phyloP scores from a whole-genome alignment of 2,329 filamentous ascomycete genomes.

The Paecilomyces dactylethromorphus region DNA sequence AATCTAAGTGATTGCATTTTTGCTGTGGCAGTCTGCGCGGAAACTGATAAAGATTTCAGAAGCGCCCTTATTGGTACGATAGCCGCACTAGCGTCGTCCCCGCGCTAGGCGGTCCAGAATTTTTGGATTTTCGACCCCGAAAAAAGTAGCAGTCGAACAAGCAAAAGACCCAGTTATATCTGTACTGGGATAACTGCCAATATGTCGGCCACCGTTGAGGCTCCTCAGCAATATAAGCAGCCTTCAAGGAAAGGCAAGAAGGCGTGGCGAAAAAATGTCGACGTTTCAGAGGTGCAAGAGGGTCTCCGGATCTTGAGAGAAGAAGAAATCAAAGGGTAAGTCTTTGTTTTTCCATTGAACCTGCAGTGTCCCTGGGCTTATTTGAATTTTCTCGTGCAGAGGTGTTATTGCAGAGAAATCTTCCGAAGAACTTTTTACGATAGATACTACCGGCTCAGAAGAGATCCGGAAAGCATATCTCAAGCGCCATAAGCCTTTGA shows the following conservation, averaged over 20 bases:
- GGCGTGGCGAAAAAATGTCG: slow-evolving; percentile 97
- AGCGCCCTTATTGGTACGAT: slow-evolving; percentile 12
- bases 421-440: slow-evolving; percentile 74
- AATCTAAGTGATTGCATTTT: neutral
- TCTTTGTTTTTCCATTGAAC: slow-evolving; percentile 1
- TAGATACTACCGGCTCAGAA: slow-evolving; percentile 69
- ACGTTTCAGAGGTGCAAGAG: slow-evolving; percentile 76
- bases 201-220: slow-evolving; percentile 36
- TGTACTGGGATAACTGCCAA: slow-evolving; percentile 8
- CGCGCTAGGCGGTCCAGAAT: slow-evolving; percentile 21
- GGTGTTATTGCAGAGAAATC: slow-evolving; percentile 79
- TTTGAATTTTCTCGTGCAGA: slow-evolving; percentile 40
- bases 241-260: slow-evolving; percentile 96
- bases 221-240: slow-evolving; percentile 77
- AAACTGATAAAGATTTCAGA: neutral
- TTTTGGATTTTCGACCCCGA: slow-evolving; percentile 15
- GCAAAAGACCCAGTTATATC: slow-evolving; percentile 2
- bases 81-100: slow-evolving; percentile 18
- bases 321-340: slow-evolving; percentile 82
- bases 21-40: neutral
- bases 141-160: slow-evolving; percentile 12
- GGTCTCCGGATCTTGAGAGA: slow-evolving; percentile 80
- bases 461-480: slow-evolving; percentile 59
- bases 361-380: slow-evolving; percentile 8
- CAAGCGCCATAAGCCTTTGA: slow-evolving; percentile 70